Base-by-base conservation (phyloP, 106 monocot species). In the Acanthochlamys bracteata region DNA sequence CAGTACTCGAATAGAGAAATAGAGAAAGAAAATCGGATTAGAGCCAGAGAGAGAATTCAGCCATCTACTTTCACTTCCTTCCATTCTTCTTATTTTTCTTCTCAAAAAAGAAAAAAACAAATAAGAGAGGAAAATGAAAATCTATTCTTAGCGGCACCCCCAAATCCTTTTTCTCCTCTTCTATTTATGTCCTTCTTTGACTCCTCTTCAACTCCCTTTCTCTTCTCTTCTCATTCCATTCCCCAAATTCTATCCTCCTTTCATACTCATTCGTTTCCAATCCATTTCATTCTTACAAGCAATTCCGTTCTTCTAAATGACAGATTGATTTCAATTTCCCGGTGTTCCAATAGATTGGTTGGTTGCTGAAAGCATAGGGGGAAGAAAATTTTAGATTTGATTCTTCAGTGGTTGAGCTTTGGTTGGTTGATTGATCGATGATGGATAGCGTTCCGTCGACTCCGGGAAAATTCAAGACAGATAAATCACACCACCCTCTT, bases 391-490 rank as follows among this genome's bases (percentile, higher is more conserved):
- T 51, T 51, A 15, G 51, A 51, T 51, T 19, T 19, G n/a, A 51
- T 51, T 19, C 51, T 51, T 1, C 2, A 51, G 33, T 33, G 33
- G 6, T 33, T 33, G 33, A 33, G 33, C 33, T 33, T 33, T 33
- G 6, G 33, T 33, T 33, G 33, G 6, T 33, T 33, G 33, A 33
- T 33, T 33, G 1, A 33, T 33, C 3, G 10, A 55, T 55, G 20
- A 59, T 59, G 59, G 68, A 58, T 9, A 57, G 55, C 22, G 57
- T 53, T 21, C 57, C 57, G 1, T 68, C 68, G 57, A 68, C 57
- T 11, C 57, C 68, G 20, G 68, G 57, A 15, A 68, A 68, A 56
- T 68, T 68, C 57, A 68, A 68, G 68, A 15, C 43, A 14, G 68
- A 68, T 22, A 68, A 68, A 42, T 21, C 55, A 12, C 67, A 39